A percentile compares a stretch with the other conserved stretches of the same genome.
Evolutionary conservation across 371 early-diverging fungal species (phyloP).

Genomic region (Dichotomocladium elegans): DNA sequence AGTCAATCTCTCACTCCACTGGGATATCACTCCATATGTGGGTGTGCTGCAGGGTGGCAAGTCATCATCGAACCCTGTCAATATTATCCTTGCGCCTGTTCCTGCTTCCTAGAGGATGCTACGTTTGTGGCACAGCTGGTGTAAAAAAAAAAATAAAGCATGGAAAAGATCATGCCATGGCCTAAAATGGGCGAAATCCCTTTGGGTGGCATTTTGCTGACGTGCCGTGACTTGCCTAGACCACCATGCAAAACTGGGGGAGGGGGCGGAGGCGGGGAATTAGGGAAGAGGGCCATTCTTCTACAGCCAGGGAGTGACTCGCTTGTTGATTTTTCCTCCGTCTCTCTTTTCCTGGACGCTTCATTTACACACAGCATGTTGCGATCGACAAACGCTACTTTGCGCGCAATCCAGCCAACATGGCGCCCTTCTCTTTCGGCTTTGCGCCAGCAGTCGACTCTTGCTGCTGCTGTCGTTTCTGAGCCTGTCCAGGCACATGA

Average conservation of each 20-base stretch:
- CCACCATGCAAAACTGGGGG: too few relatives aligned
- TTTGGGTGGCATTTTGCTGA: too few relatives aligned
- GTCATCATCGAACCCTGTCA: conserved; percentile 11
- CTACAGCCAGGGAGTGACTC: background rate
- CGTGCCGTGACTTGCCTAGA: too few relatives aligned
- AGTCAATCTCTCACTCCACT: conserved; percentile 79
- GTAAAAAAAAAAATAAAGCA: too few relatives aligned
- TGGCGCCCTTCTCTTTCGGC: background rate
- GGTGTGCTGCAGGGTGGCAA: conserved; percentile 66
- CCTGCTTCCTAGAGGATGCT: too few relatives aligned
- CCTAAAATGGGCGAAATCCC: too few relatives aligned
- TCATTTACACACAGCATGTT: conserved; percentile 1
- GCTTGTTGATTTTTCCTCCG: background rate
- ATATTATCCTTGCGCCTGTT: conserved; percentile 13
- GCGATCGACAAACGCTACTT: conserved; percentile 4
- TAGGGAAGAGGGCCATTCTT: background rate
- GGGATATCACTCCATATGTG: conserved; percentile 87
- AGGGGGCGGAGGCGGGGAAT: background rate
- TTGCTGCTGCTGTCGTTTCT: conserved; percentile 2
- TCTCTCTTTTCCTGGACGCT: background rate
- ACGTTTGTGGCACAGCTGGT: too few relatives aligned
- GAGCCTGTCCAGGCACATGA: background rate
- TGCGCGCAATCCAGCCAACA: background rate
- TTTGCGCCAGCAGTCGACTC: conserved; percentile 4
- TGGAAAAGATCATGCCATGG: too few relatives aligned